phyloP scores from a whole-genome alignment of 768 basidiomycete species.

The Termitomyces bulborhizus region DNA sequence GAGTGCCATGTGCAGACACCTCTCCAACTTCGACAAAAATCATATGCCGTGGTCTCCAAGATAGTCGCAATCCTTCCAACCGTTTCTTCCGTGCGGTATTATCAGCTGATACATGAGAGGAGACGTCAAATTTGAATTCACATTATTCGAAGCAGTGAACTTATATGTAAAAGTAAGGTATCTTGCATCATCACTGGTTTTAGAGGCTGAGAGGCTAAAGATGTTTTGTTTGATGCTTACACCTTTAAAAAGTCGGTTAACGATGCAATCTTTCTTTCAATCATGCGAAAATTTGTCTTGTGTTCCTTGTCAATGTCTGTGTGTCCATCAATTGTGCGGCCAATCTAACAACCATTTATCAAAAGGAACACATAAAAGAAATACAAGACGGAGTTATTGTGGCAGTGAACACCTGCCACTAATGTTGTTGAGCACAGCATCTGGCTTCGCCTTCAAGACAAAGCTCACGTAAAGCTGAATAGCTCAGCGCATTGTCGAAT shows the following conservation, averaged over 20 bases:
- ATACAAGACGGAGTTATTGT: not conserved
- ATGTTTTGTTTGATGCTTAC: not conserved
- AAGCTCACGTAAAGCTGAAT: not conserved
- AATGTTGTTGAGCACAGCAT: not conserved
- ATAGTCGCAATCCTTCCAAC: not conserved
- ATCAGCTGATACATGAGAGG: not conserved
- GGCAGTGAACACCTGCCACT: not conserved
- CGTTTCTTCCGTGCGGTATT: not conserved
- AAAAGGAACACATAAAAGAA: not conserved
- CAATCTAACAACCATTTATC: not conserved
- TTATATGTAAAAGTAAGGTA: not conserved
- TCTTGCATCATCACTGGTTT: not conserved
- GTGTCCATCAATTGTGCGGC: not conserved
- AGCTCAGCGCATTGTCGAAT: not conserved
- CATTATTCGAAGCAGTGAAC: not conserved
- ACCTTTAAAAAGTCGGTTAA: not conserved
- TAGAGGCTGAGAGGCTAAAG: not conserved
- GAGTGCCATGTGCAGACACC: too few species aligned
- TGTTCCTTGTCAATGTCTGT: not conserved
- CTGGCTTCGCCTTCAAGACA: not conserved
- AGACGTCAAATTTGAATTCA: not conserved
- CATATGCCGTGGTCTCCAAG: not conserved
- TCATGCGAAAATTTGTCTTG: not conserved
- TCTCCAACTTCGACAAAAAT: too few species aligned
- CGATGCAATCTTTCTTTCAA: not conserved